Conservation (phyloP, 2,329 filamentous ascomycete species). For the Ophiostoma sp. region DNA sequence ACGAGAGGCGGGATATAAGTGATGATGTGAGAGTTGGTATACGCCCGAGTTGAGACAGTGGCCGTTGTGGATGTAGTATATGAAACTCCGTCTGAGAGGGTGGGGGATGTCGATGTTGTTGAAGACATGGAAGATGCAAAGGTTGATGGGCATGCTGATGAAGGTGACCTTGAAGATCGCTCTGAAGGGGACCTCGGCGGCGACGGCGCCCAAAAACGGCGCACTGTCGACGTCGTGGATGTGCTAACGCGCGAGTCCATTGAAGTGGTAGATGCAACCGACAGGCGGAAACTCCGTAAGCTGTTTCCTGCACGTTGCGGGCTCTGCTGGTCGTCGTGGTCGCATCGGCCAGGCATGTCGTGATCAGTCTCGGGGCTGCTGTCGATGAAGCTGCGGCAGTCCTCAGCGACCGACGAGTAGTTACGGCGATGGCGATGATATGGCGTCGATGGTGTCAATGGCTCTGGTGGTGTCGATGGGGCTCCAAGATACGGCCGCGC, state of each 20-base stretch:
- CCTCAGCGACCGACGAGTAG: constrained; percentile 19
- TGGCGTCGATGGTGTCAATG: background rate
- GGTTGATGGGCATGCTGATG: background rate
- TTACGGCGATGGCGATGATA: constrained; percentile 19
- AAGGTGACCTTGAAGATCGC: background rate
- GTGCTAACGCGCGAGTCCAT: constrained; percentile 1
- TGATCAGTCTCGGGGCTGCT: constrained; percentile 12
- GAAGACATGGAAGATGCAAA: background rate
- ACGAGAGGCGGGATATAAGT: constrained; percentile 37
- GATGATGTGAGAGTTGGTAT: constrained; percentile 25
- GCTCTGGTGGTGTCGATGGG: background rate
- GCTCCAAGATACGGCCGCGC: background rate
- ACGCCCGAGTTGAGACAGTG: background rate
- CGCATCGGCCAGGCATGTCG: background rate
- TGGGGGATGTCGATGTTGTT: background rate
- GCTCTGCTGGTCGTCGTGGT: background rate
- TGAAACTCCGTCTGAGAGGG: background rate
- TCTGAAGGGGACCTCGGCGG: background rate
- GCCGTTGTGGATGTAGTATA: background rate
- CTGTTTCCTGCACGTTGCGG: background rate
- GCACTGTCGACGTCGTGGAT: constrained; percentile 18
- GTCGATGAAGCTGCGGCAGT: background rate
- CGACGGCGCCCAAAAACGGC: constrained; percentile 26
- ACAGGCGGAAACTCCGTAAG: background rate
- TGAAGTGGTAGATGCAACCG: constrained; percentile 16